Conservation (phyloP, 305 asterid species). For the Fraxinus angustifolia region DNA sequence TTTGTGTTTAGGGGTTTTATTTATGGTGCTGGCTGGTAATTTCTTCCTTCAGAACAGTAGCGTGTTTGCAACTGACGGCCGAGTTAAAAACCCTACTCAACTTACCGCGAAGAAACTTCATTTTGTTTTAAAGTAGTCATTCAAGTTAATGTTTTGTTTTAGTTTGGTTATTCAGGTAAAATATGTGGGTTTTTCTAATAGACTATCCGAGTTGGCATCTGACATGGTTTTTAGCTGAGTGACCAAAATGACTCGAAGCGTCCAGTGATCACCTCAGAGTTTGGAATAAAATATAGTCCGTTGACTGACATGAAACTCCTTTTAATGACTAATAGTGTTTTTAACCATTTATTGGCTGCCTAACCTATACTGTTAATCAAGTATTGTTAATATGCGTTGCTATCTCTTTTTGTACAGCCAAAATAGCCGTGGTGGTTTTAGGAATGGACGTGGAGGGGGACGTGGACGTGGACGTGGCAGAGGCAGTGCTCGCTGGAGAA, state of each 20-base stretch:
- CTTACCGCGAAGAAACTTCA: background rate
- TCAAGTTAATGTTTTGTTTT: background rate
- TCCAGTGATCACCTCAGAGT: background rate
- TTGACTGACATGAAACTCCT: background rate
- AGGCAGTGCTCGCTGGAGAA: conserved; percentile 42
- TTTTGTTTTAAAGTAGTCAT: background rate
- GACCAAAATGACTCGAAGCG: background rate
- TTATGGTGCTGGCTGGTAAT: background rate
- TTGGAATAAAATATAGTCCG: background rate
- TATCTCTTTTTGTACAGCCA: conserved; percentile 31
- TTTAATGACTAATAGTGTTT: background rate
- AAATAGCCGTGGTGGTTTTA: conserved; percentile 51
- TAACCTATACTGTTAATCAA: background rate
- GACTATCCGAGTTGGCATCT: background rate
- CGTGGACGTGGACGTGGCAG: conserved; percentile 36
- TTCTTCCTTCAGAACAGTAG: background rate
- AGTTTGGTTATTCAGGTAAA: background rate
- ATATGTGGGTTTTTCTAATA: background rate
- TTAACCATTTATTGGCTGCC: background rate
- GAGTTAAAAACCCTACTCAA: background rate
- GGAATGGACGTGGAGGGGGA: conserved; percentile 16
- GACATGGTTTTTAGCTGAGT: background rate
- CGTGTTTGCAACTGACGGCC: background rate
- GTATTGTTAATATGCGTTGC: background rate
- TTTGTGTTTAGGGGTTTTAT: background rate